A percentile compares a stretch with the other conserved stretches of the same genome.
Conservation (phyloP, 108 stramenopile genomes). For the Pseudonitzschia multiseries region DNA sequence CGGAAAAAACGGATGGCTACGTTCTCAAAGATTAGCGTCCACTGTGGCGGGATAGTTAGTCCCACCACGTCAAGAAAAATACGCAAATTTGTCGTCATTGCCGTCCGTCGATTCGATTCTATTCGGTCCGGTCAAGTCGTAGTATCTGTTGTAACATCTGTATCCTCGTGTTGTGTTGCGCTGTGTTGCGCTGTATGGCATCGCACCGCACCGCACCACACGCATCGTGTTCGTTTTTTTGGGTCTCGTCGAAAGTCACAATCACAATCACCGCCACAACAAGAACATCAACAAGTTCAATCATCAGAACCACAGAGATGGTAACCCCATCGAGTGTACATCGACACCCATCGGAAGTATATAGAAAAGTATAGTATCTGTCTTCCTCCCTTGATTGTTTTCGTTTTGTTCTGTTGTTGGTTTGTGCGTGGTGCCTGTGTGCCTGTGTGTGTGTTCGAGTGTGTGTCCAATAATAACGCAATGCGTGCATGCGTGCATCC, state of each 20-base stretch:
- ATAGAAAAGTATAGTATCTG: conserved; percentile 56
- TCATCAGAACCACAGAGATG: conserved; percentile 83
- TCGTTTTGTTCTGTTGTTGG: neutral
- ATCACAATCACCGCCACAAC: too few relatives aligned
- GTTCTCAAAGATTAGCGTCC: conserved; percentile 81
- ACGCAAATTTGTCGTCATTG: conserved; percentile 59
- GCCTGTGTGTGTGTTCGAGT: too few relatives aligned
- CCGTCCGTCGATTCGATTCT: conserved; percentile 17
- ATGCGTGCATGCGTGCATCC: too few relatives aligned
- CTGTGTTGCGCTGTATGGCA: too few relatives aligned
- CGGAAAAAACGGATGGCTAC: conserved; percentile 48
- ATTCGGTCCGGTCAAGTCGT: neutral
- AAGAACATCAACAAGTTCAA: conserved; percentile 24
- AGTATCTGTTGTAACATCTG: too few relatives aligned
- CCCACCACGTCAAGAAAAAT: conserved; percentile 41
- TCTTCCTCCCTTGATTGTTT: conserved; percentile 54
- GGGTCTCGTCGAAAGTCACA: too few relatives aligned
- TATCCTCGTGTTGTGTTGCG: too few relatives aligned
- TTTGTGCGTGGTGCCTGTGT: too few relatives aligned
- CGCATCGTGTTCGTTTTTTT: too few relatives aligned
- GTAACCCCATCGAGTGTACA: conserved; percentile 44
- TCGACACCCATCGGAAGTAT: conserved; percentile 30
- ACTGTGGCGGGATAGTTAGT: conserved; percentile 18
- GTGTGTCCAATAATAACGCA: too few relatives aligned
- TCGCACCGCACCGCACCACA: too few relatives aligned